These are phyloP conservation scores for Paramecium sexaurelia DNA, from an alignment of 73 alveolate species.

Conservation along the genomic window DNA sequence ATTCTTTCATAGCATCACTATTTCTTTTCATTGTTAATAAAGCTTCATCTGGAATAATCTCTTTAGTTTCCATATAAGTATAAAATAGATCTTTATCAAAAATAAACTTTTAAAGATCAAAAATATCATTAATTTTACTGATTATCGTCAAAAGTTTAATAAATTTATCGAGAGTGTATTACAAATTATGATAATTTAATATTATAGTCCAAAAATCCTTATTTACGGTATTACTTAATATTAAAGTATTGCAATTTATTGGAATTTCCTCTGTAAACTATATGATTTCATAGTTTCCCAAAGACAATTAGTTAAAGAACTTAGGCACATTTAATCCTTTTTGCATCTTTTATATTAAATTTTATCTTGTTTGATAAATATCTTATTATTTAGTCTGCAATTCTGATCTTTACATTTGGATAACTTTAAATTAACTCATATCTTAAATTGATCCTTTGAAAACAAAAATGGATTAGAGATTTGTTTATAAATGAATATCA, in stretches of 20 bases:
- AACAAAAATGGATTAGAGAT: slow-evolving; percentile 1
- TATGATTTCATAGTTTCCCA: background rate
- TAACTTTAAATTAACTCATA: slow-evolving; percentile 17
- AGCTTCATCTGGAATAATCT: background rate
- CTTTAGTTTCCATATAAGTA: slow-evolving; percentile 7
- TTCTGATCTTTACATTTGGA: background rate
- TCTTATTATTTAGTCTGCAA: background rate
- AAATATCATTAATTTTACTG: background rate
- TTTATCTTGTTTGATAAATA: background rate
- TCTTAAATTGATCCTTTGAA: slow-evolving; percentile 8
- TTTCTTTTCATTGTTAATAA: background rate
- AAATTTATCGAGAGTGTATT: background rate
- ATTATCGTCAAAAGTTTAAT: background rate
- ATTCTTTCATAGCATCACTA: background rate
- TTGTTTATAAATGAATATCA: background rate
- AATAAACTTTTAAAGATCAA: background rate
- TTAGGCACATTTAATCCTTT: background rate
- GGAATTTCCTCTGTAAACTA: slow-evolving; percentile 36
- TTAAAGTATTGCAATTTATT: background rate
- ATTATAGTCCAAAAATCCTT: slow-evolving; percentile 23
- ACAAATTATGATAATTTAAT: background rate
- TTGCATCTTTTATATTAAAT: background rate
- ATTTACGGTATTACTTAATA: background rate
- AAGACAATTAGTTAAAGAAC: background rate
- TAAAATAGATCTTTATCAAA: background rate